Percentiles rank a stretch among this genome's conserved stretches.
Conservation (phyloP, 805 yeast species). For the Dipodascus albidus region DNA sequence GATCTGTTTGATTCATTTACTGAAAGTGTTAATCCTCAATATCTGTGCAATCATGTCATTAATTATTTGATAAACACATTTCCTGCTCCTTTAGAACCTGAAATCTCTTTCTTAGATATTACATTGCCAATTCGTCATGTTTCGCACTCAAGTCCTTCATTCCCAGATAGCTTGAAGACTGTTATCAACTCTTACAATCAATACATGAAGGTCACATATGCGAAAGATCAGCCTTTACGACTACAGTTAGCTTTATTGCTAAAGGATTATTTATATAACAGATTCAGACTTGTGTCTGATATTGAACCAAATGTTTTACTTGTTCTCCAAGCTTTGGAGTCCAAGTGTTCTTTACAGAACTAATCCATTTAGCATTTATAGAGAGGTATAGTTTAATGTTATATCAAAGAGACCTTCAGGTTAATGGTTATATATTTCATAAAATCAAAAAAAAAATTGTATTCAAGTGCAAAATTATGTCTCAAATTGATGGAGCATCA, state of each 20-base stretch:
- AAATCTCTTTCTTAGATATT: slow-evolving; percentile 38
- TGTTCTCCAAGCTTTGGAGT: background rate
- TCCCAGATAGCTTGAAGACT: slow-evolving; percentile 52
- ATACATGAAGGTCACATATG: slow-evolving; percentile 10
- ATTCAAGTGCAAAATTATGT: too few species aligned
- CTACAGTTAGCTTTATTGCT: background rate
- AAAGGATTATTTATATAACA: background rate
- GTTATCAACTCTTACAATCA: slow-evolving; percentile 56
- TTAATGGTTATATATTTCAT: too few species aligned
- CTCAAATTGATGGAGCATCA: too few species aligned
- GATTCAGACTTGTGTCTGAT: background rate
- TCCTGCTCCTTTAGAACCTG: slow-evolving; percentile 11
- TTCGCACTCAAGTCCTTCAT: slow-evolving; percentile 28
- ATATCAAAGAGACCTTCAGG: too few species aligned
- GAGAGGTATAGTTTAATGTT: background rate
- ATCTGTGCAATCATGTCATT: slow-evolving; percentile 56
- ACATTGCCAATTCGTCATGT: slow-evolving; percentile 55
- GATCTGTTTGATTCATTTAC: slow-evolving; percentile 56
- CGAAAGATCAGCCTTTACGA: background rate
- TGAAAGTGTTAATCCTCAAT: slow-evolving; percentile 48
- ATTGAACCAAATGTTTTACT: background rate
- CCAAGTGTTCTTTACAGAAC: background rate
- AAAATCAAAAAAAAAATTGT: too few species aligned
- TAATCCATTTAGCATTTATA: slow-evolving; percentile 1
- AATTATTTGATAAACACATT: slow-evolving; percentile 35